Conservation (phyloP, 345 rosid species). For the Xanthoceras sorbifolium region DNA sequence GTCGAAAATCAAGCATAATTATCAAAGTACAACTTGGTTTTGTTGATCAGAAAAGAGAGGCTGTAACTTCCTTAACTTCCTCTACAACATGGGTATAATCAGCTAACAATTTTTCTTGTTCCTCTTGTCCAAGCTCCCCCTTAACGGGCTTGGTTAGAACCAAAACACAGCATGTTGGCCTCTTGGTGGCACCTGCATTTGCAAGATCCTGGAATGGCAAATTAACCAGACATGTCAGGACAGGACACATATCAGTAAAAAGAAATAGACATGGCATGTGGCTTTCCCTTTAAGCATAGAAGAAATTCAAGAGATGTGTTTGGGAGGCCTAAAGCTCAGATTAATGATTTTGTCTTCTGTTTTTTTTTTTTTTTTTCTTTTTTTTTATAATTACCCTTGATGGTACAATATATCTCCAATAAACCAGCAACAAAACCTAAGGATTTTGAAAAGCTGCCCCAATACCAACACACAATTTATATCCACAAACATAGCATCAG, state of each 20-base stretch:
- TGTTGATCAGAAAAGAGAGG: slow-evolving; percentile 47
- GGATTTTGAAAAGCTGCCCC: background rate
- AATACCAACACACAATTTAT: background rate
- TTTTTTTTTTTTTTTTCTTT: background rate
- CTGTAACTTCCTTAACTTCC: slow-evolving; percentile 61
- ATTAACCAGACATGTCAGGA: background rate
- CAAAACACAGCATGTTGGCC: slow-evolving; percentile 95
- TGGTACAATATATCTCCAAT: no score
- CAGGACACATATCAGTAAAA: background rate
- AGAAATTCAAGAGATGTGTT: background rate
- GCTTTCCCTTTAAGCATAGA: background rate
- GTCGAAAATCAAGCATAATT: slow-evolving; percentile 12
- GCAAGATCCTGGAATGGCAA: slow-evolving; percentile 76
- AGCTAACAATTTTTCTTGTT: slow-evolving; percentile 61
- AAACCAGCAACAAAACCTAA: background rate
- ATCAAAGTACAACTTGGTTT: background rate
- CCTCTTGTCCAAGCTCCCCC: slow-evolving; percentile 72
- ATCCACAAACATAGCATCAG: background rate
- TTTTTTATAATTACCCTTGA: background rate
- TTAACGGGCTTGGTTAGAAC: slow-evolving; percentile 77
- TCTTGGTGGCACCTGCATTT: slow-evolving; percentile 84
- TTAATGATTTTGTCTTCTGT: background rate
- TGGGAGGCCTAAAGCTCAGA: background rate
- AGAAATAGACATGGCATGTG: background rate
- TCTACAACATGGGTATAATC: slow-evolving; percentile 64